Percentiles rank a stretch among this genome's conserved stretches.
Evolutionary conservation across 2,329 filamentous ascomycete species (phyloP).

Genomic region (Trichoderma afroharzianum): DNA sequence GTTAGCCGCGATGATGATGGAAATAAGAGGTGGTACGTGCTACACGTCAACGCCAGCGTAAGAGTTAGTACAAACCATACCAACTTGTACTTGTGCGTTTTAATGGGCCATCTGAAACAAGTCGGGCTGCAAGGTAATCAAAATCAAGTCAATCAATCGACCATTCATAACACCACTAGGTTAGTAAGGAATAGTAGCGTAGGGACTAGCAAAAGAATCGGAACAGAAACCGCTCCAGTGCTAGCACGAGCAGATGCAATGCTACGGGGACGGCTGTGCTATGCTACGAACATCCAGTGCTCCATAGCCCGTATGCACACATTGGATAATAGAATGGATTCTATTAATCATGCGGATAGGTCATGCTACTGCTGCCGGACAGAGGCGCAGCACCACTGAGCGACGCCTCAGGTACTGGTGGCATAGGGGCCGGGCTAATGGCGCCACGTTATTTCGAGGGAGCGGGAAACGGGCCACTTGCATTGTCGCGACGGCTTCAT

Average conservation of each 20-base stretch:
- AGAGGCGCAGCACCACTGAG: slow-evolving; percentile 5
- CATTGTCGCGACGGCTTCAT: background rate
- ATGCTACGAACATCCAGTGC: background rate
- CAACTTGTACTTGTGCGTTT: background rate
- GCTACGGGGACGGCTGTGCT: background rate
- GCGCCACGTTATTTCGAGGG: background rate
- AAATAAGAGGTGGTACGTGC: slow-evolving; percentile 16
- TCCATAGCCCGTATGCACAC: background rate
- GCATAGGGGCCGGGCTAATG: background rate
- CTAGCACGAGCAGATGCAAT: background rate
- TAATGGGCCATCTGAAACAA: slow-evolving; percentile 1
- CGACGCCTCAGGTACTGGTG: background rate
- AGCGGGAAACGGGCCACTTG: background rate
- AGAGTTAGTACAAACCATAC: background rate
- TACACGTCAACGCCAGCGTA: slow-evolving; percentile 3
- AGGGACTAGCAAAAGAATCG: background rate
- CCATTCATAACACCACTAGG: background rate
- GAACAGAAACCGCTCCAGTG: background rate
- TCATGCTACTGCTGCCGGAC: background rate
- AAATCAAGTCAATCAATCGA: background rate
- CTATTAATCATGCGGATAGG: background rate
- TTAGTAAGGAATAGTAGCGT: background rate
- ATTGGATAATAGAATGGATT: background rate
- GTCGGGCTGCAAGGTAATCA: background rate
- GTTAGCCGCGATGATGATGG: slow-evolving; percentile 14